Evolutionary conservation across 2,329 filamentous ascomycete genomes (phyloP).

Genomic region (Grosmannia clavigera): DNA sequence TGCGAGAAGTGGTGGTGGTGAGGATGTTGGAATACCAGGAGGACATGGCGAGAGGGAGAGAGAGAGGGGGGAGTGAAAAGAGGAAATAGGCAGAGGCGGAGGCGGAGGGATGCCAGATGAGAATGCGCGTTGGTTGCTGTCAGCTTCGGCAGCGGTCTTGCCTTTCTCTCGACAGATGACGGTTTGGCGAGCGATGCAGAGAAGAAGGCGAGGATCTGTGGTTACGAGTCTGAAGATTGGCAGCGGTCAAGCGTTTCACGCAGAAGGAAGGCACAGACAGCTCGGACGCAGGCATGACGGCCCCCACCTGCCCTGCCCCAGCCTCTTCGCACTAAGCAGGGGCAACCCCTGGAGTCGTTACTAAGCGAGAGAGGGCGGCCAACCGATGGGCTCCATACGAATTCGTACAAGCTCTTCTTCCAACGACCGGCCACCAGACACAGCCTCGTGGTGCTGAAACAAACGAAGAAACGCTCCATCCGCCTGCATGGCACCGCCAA

Average conservation of each 20-base stretch:
- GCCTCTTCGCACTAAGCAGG: neutral
- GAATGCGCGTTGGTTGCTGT: too few species aligned
- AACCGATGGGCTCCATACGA: neutral
- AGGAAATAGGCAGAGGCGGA: neutral
- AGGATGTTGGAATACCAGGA: conserved; percentile 71
- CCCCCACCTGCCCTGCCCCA: neutral
- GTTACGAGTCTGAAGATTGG: neutral
- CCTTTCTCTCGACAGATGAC: too few species aligned
- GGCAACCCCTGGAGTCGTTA: neutral
- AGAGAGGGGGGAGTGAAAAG: neutral
- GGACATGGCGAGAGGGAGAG: conserved; percentile 39
- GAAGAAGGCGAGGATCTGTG: neutral
- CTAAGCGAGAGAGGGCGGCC: neutral
- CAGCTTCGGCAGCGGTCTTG: too few species aligned
- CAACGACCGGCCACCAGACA: neutral
- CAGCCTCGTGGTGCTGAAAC: neutral
- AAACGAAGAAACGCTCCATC: too few species aligned
- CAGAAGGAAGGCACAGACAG: neutral
- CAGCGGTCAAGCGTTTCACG: neutral
- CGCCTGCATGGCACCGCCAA: neutral
- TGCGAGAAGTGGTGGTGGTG: conserved; percentile 51
- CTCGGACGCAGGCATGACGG: neutral
- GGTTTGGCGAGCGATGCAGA: neutral
- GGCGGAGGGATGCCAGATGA: neutral
- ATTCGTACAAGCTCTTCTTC: neutral